Base-by-base conservation (phyloP, 1,139 yeast genomes). In the Yamadazyma dushanensis region DNA sequence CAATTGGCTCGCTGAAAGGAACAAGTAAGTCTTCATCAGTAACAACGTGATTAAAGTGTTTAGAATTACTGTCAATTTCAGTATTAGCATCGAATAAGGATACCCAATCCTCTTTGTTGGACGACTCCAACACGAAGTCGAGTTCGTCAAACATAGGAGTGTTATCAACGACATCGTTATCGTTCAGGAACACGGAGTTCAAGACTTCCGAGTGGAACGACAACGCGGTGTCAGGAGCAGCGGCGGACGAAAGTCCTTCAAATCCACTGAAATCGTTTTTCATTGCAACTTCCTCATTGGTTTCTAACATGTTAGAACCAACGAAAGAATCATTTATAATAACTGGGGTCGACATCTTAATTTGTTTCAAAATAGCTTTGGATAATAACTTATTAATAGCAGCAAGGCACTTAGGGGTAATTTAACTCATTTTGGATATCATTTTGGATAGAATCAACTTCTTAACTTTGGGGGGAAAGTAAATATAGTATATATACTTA, bases 131-230 rank as follows among this genome's bases (percentile, higher is more conserved):
- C 38, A 68, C 65, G 45, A 69, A 65, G 45, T 70, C 76, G 45
- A 69, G 66, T 39, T 76, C 78, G 46, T 69, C 80, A 62, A 82
- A 80, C 84, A 81, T 77, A 53, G 89, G 87, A 51, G 83, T 71
- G 31, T 74, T 67, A 39, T 71, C 71, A 34, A 66, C 70, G 16
- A 65, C 56, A 39, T 57, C 65, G 36, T 59, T 70, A 44, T 67
- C 73, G 44, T 70, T 64, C 51, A 73, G 66, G 53, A 82, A 80
- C 34, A 81, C 78, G 10, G 84, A 78, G 43, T 80, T 83, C 41
- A 81, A 67, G 31, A 78, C 76, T 36, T 77, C 72, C 25, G 82
- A 66, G 53, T 78, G 83, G 50, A 80, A 63, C 46, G 73, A 71
- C 47, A 74, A 60, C 15, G 34, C 17, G 20, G 34, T 29, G 11